These are phyloP conservation scores for Termitomyces eurrhizus DNA, from an alignment of 768 basidiomycete species.

Conservation along the genomic window DNA sequence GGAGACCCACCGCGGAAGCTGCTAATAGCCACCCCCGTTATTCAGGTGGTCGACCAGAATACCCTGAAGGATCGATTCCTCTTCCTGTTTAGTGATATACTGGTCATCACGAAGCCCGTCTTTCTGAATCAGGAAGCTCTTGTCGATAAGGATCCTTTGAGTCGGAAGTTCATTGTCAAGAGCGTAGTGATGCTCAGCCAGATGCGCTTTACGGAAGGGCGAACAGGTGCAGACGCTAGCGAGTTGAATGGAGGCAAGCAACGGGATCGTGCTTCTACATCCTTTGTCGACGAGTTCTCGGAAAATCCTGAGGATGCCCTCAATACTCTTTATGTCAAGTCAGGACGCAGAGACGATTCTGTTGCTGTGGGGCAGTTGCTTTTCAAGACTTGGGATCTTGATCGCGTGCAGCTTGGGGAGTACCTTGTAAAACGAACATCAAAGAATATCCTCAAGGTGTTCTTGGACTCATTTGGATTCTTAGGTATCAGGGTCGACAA, in stretches of 20 bases:
- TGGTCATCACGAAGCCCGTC: constrained; percentile 90
- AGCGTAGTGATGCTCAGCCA: constrained; percentile 78
- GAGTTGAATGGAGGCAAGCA: constrained; percentile 29
- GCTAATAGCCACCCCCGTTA: constrained; percentile 77
- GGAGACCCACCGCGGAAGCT: constrained; percentile 88
- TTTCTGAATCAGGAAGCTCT: constrained; percentile 62
- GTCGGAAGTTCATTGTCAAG: constrained; percentile 85
- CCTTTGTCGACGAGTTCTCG: constrained; percentile 77
- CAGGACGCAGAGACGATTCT: constrained; percentile 61
- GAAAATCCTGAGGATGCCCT: constrained; percentile 82
- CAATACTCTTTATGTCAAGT: constrained; percentile 59
- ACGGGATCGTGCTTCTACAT: constrained; percentile 60
- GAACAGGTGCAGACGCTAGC: constrained; percentile 50
- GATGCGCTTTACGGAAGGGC: constrained; percentile 65
- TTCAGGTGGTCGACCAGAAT: constrained; percentile 92
- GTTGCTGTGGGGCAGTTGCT: constrained; percentile 69
- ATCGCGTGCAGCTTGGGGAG: constrained; percentile 78
- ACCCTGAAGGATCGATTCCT: constrained; percentile 95
- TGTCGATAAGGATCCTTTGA: constrained; percentile 60
- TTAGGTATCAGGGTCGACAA: constrained; percentile 80
- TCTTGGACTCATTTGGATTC: constrained; percentile 86
- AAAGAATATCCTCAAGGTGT: constrained; percentile 74
- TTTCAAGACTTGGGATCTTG: constrained; percentile 82
- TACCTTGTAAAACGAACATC: constrained; percentile 76
- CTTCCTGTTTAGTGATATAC: constrained; percentile 95